These are phyloP conservation scores for Annulohypoxylon bovei DNA, from an alignment of 495 filamentous ascomycete genomes.

Conservation along the genomic window DNA sequence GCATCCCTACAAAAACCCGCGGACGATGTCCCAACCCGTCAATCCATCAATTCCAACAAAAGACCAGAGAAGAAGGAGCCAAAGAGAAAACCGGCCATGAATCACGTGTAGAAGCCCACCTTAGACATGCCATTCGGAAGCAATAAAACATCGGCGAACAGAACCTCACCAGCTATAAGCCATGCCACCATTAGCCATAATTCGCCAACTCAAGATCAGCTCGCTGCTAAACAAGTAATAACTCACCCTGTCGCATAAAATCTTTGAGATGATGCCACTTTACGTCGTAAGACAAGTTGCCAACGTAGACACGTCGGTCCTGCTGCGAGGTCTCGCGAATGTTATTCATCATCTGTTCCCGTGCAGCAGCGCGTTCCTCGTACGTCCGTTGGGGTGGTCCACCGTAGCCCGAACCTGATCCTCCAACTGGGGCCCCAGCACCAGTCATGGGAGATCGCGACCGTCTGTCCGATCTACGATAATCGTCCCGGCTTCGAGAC, in stretches of 20 bases:
- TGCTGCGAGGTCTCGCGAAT: constrained; percentile 95
- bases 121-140: constrained; percentile 99
- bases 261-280: constrained; percentile 99
- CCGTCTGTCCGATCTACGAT: constrained; percentile 74
- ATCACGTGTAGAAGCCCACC: constrained; percentile 95
- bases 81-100: constrained; percentile 82
- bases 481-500: constrained; percentile 90
- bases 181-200: constrained; percentile 11
- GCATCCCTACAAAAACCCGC: constrained; percentile 97
- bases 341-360: constrained; percentile 95
- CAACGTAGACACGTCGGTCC: constrained; percentile 98
- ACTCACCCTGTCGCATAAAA: constrained; percentile 99
- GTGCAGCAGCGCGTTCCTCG: constrained; percentile 85
- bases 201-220: neutral
- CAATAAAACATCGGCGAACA: constrained; percentile 99
- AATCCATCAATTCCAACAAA: constrained; percentile 97
- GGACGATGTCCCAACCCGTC: constrained; percentile 97
- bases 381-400: constrained; percentile 74
- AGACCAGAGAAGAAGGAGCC: constrained; percentile 71
- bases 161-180: constrained; percentile 90
- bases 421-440: constrained; percentile 73
- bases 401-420: constrained; percentile 64
- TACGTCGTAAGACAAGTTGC: constrained; percentile 98
- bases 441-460: constrained; percentile 85
- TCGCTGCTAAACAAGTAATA: neutral